These are phyloP conservation scores for Beauveria rudraprayagi DNA, from an alignment of 2,329 filamentous ascomycete genomes.

Conservation along the genomic window DNA sequence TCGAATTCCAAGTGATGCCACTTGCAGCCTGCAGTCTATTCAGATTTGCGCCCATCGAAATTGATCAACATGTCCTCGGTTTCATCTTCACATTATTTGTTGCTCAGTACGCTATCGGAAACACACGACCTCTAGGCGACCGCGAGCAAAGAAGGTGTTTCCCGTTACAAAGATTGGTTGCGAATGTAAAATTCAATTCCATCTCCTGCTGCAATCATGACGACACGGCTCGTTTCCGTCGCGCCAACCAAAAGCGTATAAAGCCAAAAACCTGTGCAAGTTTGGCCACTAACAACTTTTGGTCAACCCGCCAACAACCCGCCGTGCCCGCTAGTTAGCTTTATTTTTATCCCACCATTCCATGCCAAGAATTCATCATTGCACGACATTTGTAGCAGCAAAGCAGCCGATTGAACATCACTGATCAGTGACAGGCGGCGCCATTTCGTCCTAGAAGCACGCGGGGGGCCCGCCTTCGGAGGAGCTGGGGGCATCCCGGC, in stretches of 20 bases:
- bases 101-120: too few relatives aligned
- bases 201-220: background rate
- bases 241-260: background rate
- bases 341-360: too few relatives aligned
- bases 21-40: too few relatives aligned
- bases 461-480: background rate
- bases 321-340: background rate
- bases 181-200: background rate
- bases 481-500: background rate
- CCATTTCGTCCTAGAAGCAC: background rate
- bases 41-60: too few relatives aligned
- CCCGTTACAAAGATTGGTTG: background rate
- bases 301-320: background rate
- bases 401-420: too few relatives aligned
- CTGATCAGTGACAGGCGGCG: too few relatives aligned
- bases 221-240: background rate
- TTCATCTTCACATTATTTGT: background rate
- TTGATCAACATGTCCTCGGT: background rate
- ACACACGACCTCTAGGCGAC: background rate
- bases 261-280: background rate
- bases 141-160: background rate
- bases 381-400: too few relatives aligned
- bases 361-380: too few relatives aligned
- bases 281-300: background rate
- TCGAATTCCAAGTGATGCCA: too few relatives aligned